Evolutionary conservation across 805 yeast genomes (phyloP).

Genomic region (Priceomyces fermenticarens): DNA sequence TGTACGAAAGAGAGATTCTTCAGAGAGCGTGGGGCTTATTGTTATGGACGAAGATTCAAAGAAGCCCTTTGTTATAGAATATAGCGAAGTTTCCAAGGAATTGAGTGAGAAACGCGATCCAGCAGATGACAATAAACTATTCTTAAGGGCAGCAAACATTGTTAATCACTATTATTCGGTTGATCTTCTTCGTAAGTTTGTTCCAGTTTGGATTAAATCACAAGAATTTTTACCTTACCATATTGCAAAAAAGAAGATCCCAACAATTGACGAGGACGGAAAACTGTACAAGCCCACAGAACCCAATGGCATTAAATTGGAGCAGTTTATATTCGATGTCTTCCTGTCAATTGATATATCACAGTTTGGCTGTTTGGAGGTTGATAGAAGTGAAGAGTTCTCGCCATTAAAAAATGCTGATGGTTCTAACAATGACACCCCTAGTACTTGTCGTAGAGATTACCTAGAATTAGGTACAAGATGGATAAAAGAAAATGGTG

Average conservation of each 20-base stretch:
- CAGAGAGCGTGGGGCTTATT: constrained; percentile 89
- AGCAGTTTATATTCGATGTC: constrained; percentile 95
- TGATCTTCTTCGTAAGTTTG: constrained; percentile 55
- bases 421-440: constrained; percentile 79
- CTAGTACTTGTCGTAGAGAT: constrained; percentile 72
- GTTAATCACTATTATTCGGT: constrained; percentile 95
- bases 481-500: constrained; percentile 79
- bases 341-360: constrained; percentile 71
- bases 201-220: constrained; percentile 69
- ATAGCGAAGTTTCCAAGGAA: constrained; percentile 80
- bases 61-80: constrained; percentile 89
- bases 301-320: constrained; percentile 91
- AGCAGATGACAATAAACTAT: constrained; percentile 49
- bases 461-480: constrained; percentile 63
- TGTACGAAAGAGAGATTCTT: constrained; percentile 86
- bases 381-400: constrained; percentile 78
- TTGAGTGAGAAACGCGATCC: constrained; percentile 66
- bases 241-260: constrained; percentile 88
- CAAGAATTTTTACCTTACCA: constrained; percentile 82
- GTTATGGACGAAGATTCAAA: constrained; percentile 58
- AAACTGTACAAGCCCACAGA: constrained; percentile 56
- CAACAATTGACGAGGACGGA: constrained; percentile 46
- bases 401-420: constrained; percentile 92
- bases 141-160: constrained; percentile 90
- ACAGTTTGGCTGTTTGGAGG: constrained; percentile 90